Evolutionary conservation across 2,329 filamentous ascomycete genomes (phyloP).

Genomic region (Colletotrichum sp.): DNA sequence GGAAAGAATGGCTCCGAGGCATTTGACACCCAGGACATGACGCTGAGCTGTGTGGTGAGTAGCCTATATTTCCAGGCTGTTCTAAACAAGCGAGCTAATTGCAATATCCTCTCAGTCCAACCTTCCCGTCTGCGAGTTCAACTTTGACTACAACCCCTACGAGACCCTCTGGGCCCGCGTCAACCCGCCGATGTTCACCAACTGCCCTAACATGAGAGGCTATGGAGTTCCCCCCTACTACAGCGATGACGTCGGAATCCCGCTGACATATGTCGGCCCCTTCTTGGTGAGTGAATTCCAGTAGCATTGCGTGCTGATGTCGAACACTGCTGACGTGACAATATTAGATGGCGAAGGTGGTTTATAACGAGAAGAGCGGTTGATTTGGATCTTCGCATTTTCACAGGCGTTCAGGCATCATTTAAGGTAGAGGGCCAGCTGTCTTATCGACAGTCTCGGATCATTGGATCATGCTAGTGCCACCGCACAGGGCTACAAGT

Average conservation of each 20-base stretch:
- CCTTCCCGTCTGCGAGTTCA: slow-evolving; percentile 2
- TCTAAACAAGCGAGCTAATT: not conserved
- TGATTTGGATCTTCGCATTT: not conserved
- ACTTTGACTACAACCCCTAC: not conserved
- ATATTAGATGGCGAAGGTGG: not conserved
- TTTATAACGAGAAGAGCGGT: not conserved
- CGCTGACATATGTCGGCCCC: not conserved
- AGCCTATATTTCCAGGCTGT: fast-evolving
- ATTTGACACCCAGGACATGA: not conserved
- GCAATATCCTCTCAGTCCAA: not conserved
- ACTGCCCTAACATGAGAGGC: not conserved
- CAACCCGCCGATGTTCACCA: not conserved
- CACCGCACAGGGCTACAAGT: not conserved
- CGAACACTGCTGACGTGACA: not conserved
- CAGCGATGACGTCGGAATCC: not conserved
- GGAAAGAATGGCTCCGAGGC: not conserved
- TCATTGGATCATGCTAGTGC: not conserved
- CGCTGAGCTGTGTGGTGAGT: not conserved
- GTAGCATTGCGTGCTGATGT: fast-evolving
- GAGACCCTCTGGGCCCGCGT: not conserved
- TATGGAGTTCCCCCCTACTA: not conserved
- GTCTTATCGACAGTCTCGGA: not conserved
- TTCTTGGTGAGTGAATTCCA: not conserved
- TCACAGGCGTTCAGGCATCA: not conserved
- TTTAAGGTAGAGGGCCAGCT: not conserved